Conservation (phyloP, 176 grass and related monocot species). For the Avena insularis region DNA sequence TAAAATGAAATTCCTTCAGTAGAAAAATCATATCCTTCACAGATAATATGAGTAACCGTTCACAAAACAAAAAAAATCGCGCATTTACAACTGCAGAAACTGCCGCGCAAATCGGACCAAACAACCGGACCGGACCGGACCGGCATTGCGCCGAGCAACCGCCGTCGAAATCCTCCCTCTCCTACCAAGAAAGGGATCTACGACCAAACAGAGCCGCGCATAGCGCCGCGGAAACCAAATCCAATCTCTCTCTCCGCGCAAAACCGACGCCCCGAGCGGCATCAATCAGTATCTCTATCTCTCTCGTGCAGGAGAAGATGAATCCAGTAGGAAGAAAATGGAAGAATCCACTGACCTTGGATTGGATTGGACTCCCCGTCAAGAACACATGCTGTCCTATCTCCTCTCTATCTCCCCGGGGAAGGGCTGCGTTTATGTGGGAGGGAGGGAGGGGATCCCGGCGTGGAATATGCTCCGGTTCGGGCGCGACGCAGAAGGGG, state of each 20-base stretch:
- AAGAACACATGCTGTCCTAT: constrained; percentile 47
- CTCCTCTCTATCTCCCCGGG: constrained; percentile 4
- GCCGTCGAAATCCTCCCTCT: not conserved
- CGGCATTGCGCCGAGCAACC: constrained; percentile 36
- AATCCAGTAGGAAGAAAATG: not conserved
- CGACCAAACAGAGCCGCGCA: not conserved
- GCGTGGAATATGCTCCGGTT: constrained; percentile 74
- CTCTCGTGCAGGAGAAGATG: not conserved
- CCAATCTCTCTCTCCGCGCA: not conserved
- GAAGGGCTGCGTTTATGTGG: constrained; percentile 44
- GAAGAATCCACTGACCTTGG: constrained; percentile 42
- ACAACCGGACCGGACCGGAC: not conserved
- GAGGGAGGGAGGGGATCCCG: constrained; percentile 48
- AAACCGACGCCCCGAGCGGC: not conserved
- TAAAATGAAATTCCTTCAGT: not conserved
- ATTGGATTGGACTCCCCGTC: constrained; percentile 42
- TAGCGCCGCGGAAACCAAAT: not conserved
- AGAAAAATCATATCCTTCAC: not conserved
- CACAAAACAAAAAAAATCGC: not conserved
- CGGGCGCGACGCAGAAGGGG: not conserved
- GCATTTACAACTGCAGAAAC: not conserved
- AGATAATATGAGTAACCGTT: not conserved
- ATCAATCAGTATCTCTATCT: not conserved
- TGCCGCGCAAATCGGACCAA: not conserved
- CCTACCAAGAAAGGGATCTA: constrained; percentile 31